Percentiles rank a stretch among this genome's conserved stretches.
Evolutionary conservation across 208 protist species (phyloP).

Genomic region (Leishmania guyanensis): DNA sequence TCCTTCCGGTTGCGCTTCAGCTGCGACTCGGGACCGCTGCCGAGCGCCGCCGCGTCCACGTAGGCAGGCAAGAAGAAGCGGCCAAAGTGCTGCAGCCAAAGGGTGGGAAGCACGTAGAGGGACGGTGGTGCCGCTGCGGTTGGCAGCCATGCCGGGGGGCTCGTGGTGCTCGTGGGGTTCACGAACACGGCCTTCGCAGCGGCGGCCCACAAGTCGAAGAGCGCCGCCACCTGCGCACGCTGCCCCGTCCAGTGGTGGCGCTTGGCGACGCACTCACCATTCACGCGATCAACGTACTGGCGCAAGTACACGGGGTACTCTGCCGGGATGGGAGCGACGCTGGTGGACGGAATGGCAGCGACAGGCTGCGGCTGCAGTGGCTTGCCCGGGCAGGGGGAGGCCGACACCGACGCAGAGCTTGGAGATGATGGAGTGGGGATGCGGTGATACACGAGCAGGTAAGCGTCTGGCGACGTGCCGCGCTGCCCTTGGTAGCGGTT

Average conservation of each 20-base stretch:
- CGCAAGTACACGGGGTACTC: conserved; percentile 54
- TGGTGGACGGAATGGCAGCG: conserved; percentile 5
- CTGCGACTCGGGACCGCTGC: conserved; percentile 31
- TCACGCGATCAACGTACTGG: conserved; percentile 48
- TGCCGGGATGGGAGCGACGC: conserved; percentile 15
- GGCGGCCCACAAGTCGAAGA: conserved; percentile 38
- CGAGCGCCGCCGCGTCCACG: conserved; percentile 39
- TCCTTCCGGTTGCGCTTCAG: conserved; percentile 38
- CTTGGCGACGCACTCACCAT: conserved; percentile 24
- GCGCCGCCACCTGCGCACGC: conserved; percentile 11
- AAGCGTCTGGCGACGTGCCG: conserved; percentile 55
- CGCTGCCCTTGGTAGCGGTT: conserved; percentile 46
- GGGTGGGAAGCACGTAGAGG: conserved; percentile 59
- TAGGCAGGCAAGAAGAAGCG: conserved; percentile 59
- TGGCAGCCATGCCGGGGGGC: conserved; percentile 5
- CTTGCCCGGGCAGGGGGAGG: neutral
- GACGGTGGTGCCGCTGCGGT: conserved; percentile 1
- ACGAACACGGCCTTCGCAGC: conserved; percentile 39
- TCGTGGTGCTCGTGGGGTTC: conserved; percentile 3
- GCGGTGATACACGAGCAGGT: conserved; percentile 78
- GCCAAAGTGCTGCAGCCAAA: conserved; percentile 67
- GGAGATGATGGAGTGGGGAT: conserved; percentile 23
- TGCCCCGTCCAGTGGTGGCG: conserved; percentile 28
- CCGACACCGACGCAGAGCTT: neutral
- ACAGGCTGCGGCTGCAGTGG: neutral